Evolutionary conservation across 1,284 basidiomycete species (phyloP), one percentile per base, ranked within the genome.

Genomic region (Cryptococcus jaspeensis): DNA sequence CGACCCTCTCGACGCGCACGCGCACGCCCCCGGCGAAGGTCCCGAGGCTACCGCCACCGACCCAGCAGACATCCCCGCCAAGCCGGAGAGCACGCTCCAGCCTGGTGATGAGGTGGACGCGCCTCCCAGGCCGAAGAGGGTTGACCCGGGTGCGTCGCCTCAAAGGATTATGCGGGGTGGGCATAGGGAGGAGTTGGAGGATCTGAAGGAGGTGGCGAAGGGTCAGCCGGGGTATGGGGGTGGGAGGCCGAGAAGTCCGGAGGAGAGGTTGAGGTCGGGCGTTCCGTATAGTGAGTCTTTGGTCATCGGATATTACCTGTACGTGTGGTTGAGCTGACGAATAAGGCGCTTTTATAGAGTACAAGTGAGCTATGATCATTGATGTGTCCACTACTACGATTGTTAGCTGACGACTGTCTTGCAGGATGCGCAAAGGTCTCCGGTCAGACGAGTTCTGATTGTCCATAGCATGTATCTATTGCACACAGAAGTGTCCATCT

Each of bases 201-300:
- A 42, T 20, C 61, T 63, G 3, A 59, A 52, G 55, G 48, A 60
- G 43, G 59, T 53, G 11, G 66, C 54, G 16, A 42, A 53, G 20
- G 64, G 63, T n/a, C n/a, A 54, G 28, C 50, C 46, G 38, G 53
- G 44, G 53, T 53, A 48, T 53, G 57, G 60, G 41, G 67, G 63
- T 5, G 62, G 59, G 8, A 60, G 61, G 40, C 67, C 69, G 16
- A 62, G 68, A 43, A 67, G 54, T 39, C 48, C 58, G 0, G 66
- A 71, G 46, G 74, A 77, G 57, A 67, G 74, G 23, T 52, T 72
- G 51, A 67, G 69, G 38, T 58, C 70, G 11, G 71, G 71, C 35
- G 65, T 72, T n/a, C 75, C 76, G 13, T 78, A 78, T 59, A 78
- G 76, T 78, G 62, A 69, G 76, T 74, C 5, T 9, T 32, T 4